phyloP scores from a whole-genome alignment of 2,329 filamentous ascomycete genomes.

The Fusarium marasasianum region DNA sequence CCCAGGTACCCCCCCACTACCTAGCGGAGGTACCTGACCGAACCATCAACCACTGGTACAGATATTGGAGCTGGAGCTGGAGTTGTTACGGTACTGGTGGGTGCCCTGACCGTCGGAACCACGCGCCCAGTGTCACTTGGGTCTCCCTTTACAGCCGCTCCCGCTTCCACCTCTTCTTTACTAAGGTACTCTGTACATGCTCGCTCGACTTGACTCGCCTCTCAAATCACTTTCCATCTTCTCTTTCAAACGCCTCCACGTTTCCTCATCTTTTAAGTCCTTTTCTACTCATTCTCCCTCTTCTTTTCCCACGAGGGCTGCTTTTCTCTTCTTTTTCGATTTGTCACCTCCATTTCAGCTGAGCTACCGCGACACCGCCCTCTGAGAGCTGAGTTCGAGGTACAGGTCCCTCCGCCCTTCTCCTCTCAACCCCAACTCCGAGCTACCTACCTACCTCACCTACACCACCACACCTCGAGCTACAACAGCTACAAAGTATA shows the following conservation, averaged over 20 bases:
- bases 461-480: slow-evolving; percentile 4
- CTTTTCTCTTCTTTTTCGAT: neutral
- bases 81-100: neutral
- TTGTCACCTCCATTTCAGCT: neutral
- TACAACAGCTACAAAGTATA: slow-evolving; percentile 20
- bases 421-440: slow-evolving; percentile 2
- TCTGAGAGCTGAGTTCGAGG: neutral
- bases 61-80: neutral
- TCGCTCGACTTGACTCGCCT: neutral
- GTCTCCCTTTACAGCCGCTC: slow-evolving; percentile 7
- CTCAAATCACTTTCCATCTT: slow-evolving; percentile 16
- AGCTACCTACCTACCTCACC: neutral
- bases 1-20: slow-evolving; percentile 13
- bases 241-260: slow-evolving; percentile 17
- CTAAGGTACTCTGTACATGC: neutral
- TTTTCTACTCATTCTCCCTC: neutral
- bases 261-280: slow-evolving; percentile 17
- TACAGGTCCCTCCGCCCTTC: neutral
- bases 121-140: slow-evolving; percentile 35
- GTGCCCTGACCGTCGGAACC: slow-evolving; percentile 20
- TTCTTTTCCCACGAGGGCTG: neutral
- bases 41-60: slow-evolving; percentile 1
- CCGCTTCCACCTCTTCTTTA: slow-evolving; percentile 6
- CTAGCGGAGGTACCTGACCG: slow-evolving; percentile 10
- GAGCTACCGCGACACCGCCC: neutral